Evolutionary conservation across 441 rosid species (phyloP), one percentile per base, ranked within the genome.

Genomic region (Bocquillonia castaneifolia): DNA sequence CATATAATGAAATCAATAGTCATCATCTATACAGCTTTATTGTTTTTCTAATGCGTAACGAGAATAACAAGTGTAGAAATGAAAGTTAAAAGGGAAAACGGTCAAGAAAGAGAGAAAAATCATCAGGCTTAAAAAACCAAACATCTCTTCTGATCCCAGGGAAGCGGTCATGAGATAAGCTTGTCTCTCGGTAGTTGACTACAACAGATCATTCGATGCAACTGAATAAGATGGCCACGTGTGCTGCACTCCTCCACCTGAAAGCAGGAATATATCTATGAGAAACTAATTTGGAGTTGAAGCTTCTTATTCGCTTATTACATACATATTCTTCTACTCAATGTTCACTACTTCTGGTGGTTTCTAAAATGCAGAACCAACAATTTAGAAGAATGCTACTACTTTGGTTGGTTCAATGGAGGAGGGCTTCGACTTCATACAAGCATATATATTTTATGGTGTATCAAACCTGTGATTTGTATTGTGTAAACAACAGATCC

Each of bases 241-340:
- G 86, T 77, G 81, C 85, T 81, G 73, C 89, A 82, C 54, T 85
- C 92, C 76, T 81, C 84, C 44, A 79, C 86, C 90, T 88, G 88
- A 72, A 65, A 66, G 5, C 20, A 14, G 6, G 37, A 6, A 48
- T 13, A 5, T 17, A 20, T 8, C 34, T 14, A n/a, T 50, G 34
- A 45, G 55, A 47, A 44, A 63, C n/a, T n/a, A n/a, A n/a, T n/a
- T n/a, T n/a, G n/a, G n/a, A n/a, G n/a, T n/a, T n/a, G n/a, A n/a
- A n/a, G n/a, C n/a, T n/a, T n/a, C n/a, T n/a, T n/a, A n/a, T n/a
- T n/a, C n/a, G n/a, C n/a, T n/a, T n/a, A n/a, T n/a, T n/a, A n/a
- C n/a, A n/a, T n/a, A n/a, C n/a, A n/a, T n/a, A n/a, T n/a, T n/a
- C n/a, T n/a, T n/a, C n/a, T n/a, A n/a, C n/a, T n/a, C n/a, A n/a